Base-by-base conservation (phyloP, 306 rosid genomes). In the Herpetospermum pedunculosum region DNA sequence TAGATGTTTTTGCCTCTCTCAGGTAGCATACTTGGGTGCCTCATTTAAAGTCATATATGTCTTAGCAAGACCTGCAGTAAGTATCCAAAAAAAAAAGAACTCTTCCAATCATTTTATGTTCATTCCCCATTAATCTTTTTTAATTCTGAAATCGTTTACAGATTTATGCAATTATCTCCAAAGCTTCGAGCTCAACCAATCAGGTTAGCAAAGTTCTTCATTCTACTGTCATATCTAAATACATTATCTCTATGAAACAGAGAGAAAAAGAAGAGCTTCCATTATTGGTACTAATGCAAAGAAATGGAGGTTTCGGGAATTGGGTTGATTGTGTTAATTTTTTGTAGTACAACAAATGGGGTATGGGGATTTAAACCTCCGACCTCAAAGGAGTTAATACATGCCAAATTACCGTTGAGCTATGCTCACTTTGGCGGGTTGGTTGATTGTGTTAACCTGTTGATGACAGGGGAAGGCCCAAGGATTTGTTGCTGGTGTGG, bases 11-110 rank as follows among this genome's bases (percentile, higher is more conserved):
- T 79, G 34, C 53, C 64, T 59, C 68, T 73, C 25, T 29, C 85
- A 91, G 97, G 97, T 91, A 18, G 88, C 97, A 43, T 91, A 80
- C 74, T 75, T 91, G n/a, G 81, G 89, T 80, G 88, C 91, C 52
- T 87, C 96, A 46, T 85, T 91, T 79, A 87, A 90, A 57, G 76
- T 83, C 46, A 60, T 92, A 71, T 86, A 80, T 72, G 81, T 89
- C 68, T 92, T 92, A 47, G 90, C 87, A 80, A 92, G 80, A 74
- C 97, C 97, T 53, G 50, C 89, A 2, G 97, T 92, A 54, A 87
- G 97, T 83, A 68, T 32, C 65, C 16, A 11, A 77, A 75, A 16
- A 4, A 32, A 21, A 13, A 5, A 30, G 43, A 59, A 59, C 25
- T 59, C 41, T 16, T 32, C 14, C 1, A 30, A 59, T 59, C 25